Evolutionary conservation across 2,329 filamentous ascomycete genomes (phyloP).

Genomic region (Epichloe hybrida): DNA sequence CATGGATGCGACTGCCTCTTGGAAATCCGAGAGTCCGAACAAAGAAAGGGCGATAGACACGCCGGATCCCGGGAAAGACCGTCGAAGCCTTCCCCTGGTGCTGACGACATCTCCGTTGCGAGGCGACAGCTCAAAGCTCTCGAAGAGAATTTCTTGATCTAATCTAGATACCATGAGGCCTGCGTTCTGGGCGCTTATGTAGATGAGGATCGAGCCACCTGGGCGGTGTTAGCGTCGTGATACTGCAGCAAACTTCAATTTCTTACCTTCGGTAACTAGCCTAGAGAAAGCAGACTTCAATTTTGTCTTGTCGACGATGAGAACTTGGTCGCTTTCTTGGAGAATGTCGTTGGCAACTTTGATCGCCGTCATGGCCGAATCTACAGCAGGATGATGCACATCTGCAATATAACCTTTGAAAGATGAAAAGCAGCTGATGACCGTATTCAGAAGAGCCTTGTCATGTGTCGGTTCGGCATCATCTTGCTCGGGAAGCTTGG

Average conservation of each 20-base stretch:
- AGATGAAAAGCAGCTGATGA: neutral
- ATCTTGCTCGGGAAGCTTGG: constrained; percentile 12
- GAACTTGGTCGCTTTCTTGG: neutral
- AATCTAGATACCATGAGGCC: constrained; percentile 15
- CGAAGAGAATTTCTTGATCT: constrained; percentile 12
- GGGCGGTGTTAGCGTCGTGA: neutral
- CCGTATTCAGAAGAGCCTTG: neutral
- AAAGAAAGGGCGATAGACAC: constrained; percentile 9
- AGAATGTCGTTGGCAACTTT: neutral
- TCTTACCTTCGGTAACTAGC: neutral
- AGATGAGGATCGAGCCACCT: constrained; percentile 6
- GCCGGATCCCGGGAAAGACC: constrained; percentile 15
- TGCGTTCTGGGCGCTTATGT: constrained; percentile 22
- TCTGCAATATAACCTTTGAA: neutral
- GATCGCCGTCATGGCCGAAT: neutral
- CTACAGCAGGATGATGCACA: neutral
- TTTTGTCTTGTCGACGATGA: neutral
- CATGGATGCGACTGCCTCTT: constrained; percentile 7
- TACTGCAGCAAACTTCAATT: neutral
- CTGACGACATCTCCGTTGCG: constrained; percentile 14
- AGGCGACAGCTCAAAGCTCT: constrained; percentile 22
- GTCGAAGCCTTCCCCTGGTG: constrained; percentile 16
- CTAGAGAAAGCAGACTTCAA: neutral
- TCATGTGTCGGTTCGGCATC: neutral
- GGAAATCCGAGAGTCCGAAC: constrained; percentile 8